phyloP scores from a whole-genome alignment of 2,329 filamentous ascomycete species.

The Cladorrhinum sp. region DNA sequence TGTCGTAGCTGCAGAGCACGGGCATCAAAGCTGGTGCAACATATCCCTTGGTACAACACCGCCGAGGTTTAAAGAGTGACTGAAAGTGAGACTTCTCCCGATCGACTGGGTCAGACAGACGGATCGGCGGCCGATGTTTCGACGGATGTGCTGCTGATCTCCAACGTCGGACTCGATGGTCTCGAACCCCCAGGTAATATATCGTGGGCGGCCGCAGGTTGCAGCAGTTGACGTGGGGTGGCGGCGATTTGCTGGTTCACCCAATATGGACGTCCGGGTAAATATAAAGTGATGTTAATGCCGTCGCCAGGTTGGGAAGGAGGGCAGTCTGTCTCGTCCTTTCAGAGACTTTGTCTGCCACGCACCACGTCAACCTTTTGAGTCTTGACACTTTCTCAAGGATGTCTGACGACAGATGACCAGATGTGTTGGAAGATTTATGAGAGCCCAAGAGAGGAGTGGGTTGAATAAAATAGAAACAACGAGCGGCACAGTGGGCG shows the following conservation, averaged over 20 bases:
- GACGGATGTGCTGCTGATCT: conserved; percentile 5
- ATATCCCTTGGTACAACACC: conserved; percentile 25
- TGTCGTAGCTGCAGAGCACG: conserved; percentile 27
- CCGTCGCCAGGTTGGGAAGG: conserved; percentile 22
- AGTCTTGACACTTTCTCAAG: background rate
- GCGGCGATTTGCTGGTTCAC: conserved; percentile 18
- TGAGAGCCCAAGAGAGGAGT: conserved; percentile 5
- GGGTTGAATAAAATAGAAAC: conserved; percentile 21
- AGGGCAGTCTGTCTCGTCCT: background rate
- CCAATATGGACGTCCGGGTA: conserved; percentile 32
- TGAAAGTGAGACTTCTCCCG: conserved; percentile 14
- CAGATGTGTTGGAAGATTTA: conserved; percentile 4
- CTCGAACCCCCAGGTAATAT: background rate
- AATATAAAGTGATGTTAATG: conserved; percentile 29
- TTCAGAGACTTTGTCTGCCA: background rate
- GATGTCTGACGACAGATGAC: background rate
- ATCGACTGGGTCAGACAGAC: conserved; percentile 24
- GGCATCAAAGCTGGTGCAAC: conserved; percentile 25
- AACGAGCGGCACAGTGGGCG: conserved; percentile 18
- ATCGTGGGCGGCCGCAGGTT: background rate
- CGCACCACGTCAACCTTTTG: background rate
- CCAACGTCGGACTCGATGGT: conserved; percentile 5
- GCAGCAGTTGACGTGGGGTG: conserved; percentile 8
- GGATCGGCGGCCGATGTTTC: conserved; percentile 18
- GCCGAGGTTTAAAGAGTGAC: conserved; percentile 22